Conservation (phyloP, 345 rosid genomes). For the Syzygium aromaticum region DNA sequence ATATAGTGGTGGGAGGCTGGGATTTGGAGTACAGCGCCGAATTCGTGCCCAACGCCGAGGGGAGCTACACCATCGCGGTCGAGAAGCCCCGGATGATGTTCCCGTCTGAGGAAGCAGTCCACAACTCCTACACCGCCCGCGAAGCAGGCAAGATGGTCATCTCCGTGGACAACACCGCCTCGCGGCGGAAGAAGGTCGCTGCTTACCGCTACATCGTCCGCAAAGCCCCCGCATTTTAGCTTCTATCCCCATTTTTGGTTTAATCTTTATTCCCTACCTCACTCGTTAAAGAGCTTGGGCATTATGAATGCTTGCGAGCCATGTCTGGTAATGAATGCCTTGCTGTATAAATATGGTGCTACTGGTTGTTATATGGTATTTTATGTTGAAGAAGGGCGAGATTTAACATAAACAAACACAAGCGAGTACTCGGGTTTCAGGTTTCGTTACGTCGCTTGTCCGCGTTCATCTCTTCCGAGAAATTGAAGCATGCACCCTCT, state of each 20-base stretch:
- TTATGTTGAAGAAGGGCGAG: neutral
- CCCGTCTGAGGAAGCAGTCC: slow-evolving; percentile 59
- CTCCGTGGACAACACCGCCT: slow-evolving; percentile 76
- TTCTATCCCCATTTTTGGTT: neutral
- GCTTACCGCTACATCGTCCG: slow-evolving; percentile 87
- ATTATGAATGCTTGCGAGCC: neutral
- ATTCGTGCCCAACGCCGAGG: slow-evolving; percentile 74
- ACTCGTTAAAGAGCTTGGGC: neutral
- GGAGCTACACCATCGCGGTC: slow-evolving; percentile 72
- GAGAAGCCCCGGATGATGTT: slow-evolving; percentile 60
- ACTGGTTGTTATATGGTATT: neutral
- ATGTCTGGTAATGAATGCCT: neutral
- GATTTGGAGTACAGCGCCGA: slow-evolving; percentile 95
- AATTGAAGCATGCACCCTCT: neutral
- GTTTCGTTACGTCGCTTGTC: neutral
- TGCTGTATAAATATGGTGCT: neutral
- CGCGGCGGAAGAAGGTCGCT: slow-evolving; percentile 79
- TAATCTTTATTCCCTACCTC: neutral
- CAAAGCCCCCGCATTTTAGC: slow-evolving; percentile 26
- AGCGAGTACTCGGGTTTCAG: neutral
- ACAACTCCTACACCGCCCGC: slow-evolving; percentile 58
- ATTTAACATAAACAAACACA: neutral
- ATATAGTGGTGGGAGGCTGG: slow-evolving; percentile 97
- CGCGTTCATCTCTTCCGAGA: neutral
- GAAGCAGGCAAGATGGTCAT: slow-evolving; percentile 88